phyloP scores from a whole-genome alignment of 192 early-diverging fungal genomes.

The Lobosporangium transversale region DNA sequence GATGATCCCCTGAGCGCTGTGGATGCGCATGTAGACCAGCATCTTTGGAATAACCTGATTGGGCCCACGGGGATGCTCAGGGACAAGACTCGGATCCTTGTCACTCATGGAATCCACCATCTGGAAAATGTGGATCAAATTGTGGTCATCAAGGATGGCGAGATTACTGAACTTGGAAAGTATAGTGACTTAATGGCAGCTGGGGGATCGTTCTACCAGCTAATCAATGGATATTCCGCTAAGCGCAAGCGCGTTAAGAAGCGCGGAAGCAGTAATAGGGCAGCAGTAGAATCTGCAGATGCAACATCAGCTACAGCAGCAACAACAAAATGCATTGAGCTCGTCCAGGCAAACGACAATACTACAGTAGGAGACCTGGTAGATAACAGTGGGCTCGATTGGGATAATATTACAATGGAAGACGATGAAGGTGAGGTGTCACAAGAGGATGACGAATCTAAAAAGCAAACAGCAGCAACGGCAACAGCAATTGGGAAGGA shows the following conservation, averaged over 20 bases:
- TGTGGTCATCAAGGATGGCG: conserved; percentile 72
- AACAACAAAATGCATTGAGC: too few relatives aligned
- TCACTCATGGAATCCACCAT: conserved; percentile 83
- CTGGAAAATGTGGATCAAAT: conserved; percentile 78
- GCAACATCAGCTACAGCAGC: neutral
- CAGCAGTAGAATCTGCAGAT: neutral
- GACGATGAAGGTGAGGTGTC: conserved; percentile 21
- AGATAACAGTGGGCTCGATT: conserved; percentile 6
- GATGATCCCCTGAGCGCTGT: conserved; percentile 92
- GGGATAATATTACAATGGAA: conserved; percentile 34
- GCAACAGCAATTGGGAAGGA: neutral
- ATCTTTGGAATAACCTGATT: conserved; percentile 74
- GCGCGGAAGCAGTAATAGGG: conserved; percentile 15
- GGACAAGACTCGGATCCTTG: conserved; percentile 81
- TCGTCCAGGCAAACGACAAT: too few relatives aligned
- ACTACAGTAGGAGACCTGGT: neutral
- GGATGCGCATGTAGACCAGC: conserved; percentile 75
- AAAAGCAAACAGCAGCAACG: neutral
- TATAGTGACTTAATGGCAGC: conserved; percentile 67
- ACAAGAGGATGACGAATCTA: neutral
- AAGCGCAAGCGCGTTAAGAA: conserved; percentile 46
- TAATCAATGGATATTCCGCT: conserved; percentile 66
- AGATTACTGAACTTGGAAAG: conserved; percentile 68
- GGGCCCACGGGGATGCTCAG: conserved; percentile 76
- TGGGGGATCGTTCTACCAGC: conserved; percentile 61